Evolutionary conservation across 176 grass and related monocot genomes (phyloP), one percentile per base, ranked within the genome.

Genomic region (Aegilops umbellulata): DNA sequence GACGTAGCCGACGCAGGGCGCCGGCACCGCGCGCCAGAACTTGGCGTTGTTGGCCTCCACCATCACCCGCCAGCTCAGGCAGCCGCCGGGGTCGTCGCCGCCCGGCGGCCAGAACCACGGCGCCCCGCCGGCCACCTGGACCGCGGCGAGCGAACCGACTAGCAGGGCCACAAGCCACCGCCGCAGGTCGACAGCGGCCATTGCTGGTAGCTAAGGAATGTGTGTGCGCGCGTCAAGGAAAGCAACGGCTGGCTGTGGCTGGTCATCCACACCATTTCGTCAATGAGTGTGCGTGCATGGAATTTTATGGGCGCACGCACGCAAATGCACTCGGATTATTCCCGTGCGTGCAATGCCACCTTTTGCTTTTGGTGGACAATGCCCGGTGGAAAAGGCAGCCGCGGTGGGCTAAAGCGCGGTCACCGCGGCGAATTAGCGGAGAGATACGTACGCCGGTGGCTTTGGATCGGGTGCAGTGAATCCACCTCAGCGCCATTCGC

Each of bases 21-120:
- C 6, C 4, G 93, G 93, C 60, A 95, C 91, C 10, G 81, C 38
- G 39, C 86, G 77, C 95, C 93, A 98, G 29, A 55, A 74, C 26
- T 82, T 85, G 46, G 81, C 95, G 78, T 94, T 95, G 93, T 95
- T 90, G 2, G 91, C 84, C 83, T 98, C 95, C 39, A 95, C 95
- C 23, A 91, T 89, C 29, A 98, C 60, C 38, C 96, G 84, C 93
- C 96, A 95, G 84, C 88, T 98, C 4, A 92, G 75, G 78, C 96
- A 95, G 17, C 87, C 76, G 30, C 85, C 83, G 1, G 85, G 80
- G 24, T 79, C 49, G 24, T 79, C 60, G 22, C 85, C 84, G n/a
- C 61, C 66, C 19, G 76, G 20, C 14, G 86, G 88, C 51, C 84
- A 64, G 82, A 84, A 84, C 81, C 74, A 70, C 65, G 88, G 22